These are phyloP conservation scores for Trichocladium antarcticum DNA, from an alignment of 495 filamentous ascomycete species.

Conservation along the genomic window DNA sequence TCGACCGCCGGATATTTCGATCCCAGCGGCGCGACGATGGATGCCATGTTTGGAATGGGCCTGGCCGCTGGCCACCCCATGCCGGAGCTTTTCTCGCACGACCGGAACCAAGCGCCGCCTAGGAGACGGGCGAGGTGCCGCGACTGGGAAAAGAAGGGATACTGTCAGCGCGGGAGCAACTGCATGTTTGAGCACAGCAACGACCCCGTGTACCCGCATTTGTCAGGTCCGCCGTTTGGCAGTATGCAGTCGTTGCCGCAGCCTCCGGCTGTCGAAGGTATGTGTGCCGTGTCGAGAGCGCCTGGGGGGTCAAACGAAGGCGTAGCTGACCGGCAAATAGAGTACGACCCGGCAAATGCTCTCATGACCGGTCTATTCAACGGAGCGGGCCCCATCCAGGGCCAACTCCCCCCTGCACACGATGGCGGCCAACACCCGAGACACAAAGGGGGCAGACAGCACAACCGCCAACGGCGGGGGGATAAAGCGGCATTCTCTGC, in stretches of 20 bases:
- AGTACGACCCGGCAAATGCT: constrained; percentile 75
- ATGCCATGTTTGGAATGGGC: constrained; percentile 40
- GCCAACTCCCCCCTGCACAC: neutral
- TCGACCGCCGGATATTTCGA: constrained; percentile 29
- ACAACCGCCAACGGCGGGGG: constrained; percentile 21
- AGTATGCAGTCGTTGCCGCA: constrained; percentile 3
- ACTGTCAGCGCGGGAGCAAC: constrained; percentile 57
- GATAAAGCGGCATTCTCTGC: constrained; percentile 55
- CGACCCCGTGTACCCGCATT: constrained; percentile 9
- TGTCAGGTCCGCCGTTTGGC: neutral
- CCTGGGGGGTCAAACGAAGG: neutral
- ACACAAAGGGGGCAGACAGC: constrained; percentile 15
- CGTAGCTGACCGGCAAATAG: constrained; percentile 30
- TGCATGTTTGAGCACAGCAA: constrained; percentile 78
- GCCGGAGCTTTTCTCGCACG: constrained; percentile 44
- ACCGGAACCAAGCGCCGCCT: constrained; percentile 8
- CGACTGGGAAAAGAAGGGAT: constrained; percentile 83
- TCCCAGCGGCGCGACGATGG: constrained; percentile 59
- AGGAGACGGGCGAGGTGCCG: constrained; percentile 53
- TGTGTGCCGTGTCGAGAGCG: constrained; percentile 26
- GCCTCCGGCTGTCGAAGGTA: constrained; percentile 28
- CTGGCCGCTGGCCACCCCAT: constrained; percentile 38
- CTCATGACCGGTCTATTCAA: constrained; percentile 19
- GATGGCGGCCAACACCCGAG: constrained; percentile 1
- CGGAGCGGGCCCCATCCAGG: neutral